Evolutionary conservation across 352 stramenopile species (phyloP).

Genomic region (Phytophthora brassicae): DNA sequence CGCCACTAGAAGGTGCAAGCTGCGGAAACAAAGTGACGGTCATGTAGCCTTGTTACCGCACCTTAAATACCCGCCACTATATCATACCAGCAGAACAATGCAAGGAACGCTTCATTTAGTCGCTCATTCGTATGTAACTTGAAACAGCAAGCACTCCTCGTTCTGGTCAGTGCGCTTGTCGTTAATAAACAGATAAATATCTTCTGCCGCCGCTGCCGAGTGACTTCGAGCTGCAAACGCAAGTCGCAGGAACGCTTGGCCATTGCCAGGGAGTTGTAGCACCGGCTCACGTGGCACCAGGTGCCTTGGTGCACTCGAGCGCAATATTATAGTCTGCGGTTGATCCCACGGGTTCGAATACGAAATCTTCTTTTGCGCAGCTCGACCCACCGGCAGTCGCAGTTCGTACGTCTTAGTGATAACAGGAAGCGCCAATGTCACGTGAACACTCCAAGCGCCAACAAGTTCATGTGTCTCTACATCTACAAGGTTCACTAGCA

Average conservation of each 20-base stretch:
- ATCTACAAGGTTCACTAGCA: constrained; percentile 90
- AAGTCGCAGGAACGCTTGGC: constrained; percentile 58
- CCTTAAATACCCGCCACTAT: too few relatives aligned
- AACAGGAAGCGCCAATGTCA: constrained; percentile 66
- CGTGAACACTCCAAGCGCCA: constrained; percentile 84
- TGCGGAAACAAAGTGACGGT: too few relatives aligned
- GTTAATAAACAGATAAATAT: constrained; percentile 93
- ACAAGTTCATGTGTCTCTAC: constrained; percentile 90
- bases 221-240: constrained; percentile 36
- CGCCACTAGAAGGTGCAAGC: too few relatives aligned
- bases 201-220: constrained; percentile 21
- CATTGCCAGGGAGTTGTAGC: constrained; percentile 50
- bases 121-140: constrained; percentile 59
- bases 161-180: constrained; percentile 89
- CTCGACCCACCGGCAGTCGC: constrained; percentile 49
- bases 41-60: too few relatives aligned
- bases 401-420: constrained; percentile 95
- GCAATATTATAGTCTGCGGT: constrained; percentile 77
- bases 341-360: constrained; percentile 93
- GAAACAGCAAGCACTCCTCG: constrained; percentile 93
- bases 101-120: neutral
- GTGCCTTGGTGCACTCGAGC: constrained; percentile 73
- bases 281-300: constrained; percentile 74
- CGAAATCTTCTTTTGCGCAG: constrained; percentile 91
- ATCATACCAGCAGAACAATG: neutral